Conservation (phyloP, 371 early-diverging fungal species). For the Mortierella sp. region DNA sequence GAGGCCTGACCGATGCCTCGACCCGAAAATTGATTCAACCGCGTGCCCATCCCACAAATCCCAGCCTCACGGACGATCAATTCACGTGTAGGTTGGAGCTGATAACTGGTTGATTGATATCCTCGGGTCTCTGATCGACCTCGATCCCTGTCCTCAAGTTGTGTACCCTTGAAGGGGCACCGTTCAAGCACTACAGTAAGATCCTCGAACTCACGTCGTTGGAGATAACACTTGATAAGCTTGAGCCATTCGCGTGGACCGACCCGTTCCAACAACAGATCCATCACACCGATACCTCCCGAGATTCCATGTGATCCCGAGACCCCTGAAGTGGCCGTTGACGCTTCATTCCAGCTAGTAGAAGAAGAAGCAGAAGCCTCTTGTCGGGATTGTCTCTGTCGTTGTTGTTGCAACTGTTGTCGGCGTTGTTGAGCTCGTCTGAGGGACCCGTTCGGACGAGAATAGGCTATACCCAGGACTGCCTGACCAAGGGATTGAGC, state of each 20-base stretch:
- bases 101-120: neutral
- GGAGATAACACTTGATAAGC: slow-evolving; percentile 44
- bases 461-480: slow-evolving; percentile 32
- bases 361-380: neutral
- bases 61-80: slow-evolving; percentile 41
- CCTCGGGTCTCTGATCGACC: neutral
- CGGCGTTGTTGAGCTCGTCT: slow-evolving; percentile 17
- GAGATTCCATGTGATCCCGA: too few relatives aligned
- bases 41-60: slow-evolving; percentile 38
- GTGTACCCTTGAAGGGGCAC: slow-evolving; percentile 47
- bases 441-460: slow-evolving; percentile 30
- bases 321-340: neutral
- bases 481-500: slow-evolving; percentile 50
- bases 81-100: slow-evolving; percentile 32
- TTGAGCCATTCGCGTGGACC: slow-evolving; percentile 52
- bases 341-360: neutral
- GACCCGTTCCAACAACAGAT: slow-evolving; percentile 41
- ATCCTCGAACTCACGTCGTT: slow-evolving; percentile 47
- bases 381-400: neutral
- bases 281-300: slow-evolving; percentile 23
- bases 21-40: slow-evolving; percentile 34
- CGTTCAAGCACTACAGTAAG: slow-evolving; percentile 31
- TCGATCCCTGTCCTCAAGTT: slow-evolving; percentile 29
- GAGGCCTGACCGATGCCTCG: slow-evolving; percentile 33
- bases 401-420: neutral